Conservation (phyloP, 768 basidiomycete genomes). For the Jaapia argillacea region DNA sequence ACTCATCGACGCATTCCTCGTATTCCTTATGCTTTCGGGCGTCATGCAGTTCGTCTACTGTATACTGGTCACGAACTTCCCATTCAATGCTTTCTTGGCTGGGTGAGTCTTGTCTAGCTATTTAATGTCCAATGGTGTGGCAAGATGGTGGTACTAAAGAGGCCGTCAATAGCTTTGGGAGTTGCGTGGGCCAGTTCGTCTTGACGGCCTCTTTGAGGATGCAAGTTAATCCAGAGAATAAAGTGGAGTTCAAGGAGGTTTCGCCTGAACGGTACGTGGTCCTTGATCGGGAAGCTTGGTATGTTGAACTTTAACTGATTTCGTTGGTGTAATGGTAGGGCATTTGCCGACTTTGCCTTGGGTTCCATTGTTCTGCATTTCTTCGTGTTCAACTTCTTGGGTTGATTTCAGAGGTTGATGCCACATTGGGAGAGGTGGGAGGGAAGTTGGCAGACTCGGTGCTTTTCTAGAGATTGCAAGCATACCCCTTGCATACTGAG, state of each 20-base stretch:
- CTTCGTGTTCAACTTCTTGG: constrained; percentile 98
- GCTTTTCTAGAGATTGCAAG: no score
- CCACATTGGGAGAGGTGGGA: neutral
- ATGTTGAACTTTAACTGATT: constrained; percentile 1
- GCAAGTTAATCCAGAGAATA: constrained; percentile 86
- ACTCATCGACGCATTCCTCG: constrained; percentile 87
- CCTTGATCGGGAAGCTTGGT: neutral
- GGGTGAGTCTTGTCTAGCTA: constrained; percentile 47
- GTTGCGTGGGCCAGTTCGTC: constrained; percentile 95
- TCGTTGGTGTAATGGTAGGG: constrained; percentile 36
- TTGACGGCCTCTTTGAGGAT: constrained; percentile 84
- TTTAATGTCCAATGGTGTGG: neutral
- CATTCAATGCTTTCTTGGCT: constrained; percentile 95
- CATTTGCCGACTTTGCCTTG: constrained; percentile 92
- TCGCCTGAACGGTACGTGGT: constrained; percentile 81
- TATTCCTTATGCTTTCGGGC: constrained; percentile 88
- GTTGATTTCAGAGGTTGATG: constrained; percentile 35
- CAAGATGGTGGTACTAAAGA: neutral
- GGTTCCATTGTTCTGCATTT: constrained; percentile 96
- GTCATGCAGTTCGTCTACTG: constrained; percentile 89
- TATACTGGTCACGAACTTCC: constrained; percentile 83
- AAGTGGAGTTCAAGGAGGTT: constrained; percentile 75
- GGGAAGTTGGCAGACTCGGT: no score
- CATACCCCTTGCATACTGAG: no score
- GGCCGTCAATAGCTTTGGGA: constrained; percentile 57